These are phyloP conservation scores for Chiua virens DNA, from an alignment of 768 basidiomycete genomes.

Conservation along the genomic window DNA sequence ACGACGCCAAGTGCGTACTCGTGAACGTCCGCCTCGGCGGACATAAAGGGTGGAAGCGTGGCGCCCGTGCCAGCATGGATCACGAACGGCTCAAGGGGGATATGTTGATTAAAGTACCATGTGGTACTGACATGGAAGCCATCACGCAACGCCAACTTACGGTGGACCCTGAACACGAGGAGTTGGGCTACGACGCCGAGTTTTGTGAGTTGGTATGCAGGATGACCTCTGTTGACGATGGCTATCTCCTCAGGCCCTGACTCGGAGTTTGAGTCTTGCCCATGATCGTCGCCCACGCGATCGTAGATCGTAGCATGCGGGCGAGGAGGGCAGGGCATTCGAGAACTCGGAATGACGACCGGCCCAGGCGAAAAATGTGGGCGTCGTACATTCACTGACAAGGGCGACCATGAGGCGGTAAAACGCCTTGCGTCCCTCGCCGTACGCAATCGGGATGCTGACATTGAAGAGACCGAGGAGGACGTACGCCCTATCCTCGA, in stretches of 20 bases:
- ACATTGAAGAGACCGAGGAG: conserved; percentile 11
- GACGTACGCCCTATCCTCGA: conserved; percentile 7
- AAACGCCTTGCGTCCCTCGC: conserved; percentile 9
- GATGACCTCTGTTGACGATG: too few species aligned
- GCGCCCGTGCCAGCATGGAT: conserved; percentile 7
- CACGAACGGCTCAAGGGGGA: conserved; percentile 1
- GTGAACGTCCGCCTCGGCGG: background rate
- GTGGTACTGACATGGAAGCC: conserved; percentile 8
- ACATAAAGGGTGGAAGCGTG: background rate
- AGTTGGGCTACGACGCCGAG: too few species aligned
- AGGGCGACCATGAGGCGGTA: conserved; percentile 13
- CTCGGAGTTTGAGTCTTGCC: too few species aligned
- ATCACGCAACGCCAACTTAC: background rate
- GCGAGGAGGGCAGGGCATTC: conserved; percentile 8
- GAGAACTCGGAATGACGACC: conserved; percentile 7
- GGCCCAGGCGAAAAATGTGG: conserved; percentile 15
- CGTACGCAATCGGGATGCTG: conserved; percentile 11
- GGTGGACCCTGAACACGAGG: background rate
- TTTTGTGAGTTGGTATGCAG: too few species aligned
- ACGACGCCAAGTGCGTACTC: conserved; percentile 7
- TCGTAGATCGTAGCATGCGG: conserved; percentile 2
- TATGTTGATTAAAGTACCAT: conserved; percentile 1
- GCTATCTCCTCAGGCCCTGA: too few species aligned
- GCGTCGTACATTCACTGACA: conserved; percentile 3
- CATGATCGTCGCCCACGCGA: too few species aligned